Conservation (phyloP, 176 grass and related monocot genomes). For the Otatea glauca region DNA sequence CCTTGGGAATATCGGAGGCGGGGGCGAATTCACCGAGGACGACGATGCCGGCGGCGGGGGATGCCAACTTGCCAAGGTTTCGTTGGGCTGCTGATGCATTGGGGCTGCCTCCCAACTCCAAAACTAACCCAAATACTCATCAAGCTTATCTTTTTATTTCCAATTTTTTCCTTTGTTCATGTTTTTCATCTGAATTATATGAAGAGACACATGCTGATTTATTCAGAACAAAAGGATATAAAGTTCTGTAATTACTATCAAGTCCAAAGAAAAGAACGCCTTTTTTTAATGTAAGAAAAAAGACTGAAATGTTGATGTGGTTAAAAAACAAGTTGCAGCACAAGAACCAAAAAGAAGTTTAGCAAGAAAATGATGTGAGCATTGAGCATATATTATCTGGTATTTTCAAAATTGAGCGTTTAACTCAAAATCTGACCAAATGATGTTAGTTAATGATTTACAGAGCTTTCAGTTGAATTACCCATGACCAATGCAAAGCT, state of each 20-base stretch:
- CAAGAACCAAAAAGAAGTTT: not conserved
- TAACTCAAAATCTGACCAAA: not conserved
- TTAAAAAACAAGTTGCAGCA: not conserved
- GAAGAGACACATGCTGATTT: not conserved
- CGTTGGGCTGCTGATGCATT: slow-evolving; percentile 23
- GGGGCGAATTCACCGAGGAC: slow-evolving; percentile 64
- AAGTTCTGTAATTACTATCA: not conserved
- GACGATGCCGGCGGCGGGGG: not conserved
- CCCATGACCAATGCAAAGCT: slow-evolving; percentile 22
- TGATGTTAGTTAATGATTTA: not conserved
- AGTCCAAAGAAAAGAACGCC: not conserved
- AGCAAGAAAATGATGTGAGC: not conserved
- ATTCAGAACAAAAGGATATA: not conserved
- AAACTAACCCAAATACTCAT: not conserved
- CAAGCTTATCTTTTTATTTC: not conserved
- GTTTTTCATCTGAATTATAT: not conserved
- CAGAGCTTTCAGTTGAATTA: not conserved
- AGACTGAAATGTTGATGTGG: no score
- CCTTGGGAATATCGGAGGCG: slow-evolving; percentile 68
- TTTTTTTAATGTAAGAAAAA: not conserved
- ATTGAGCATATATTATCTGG: not conserved
- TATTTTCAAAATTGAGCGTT: not conserved
- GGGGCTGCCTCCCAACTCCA: slow-evolving; percentile 22
- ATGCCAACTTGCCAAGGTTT: not conserved
- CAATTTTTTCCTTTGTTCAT: not conserved